Evolutionary conservation across 2,329 filamentous ascomycete species (phyloP).

Genomic region (Cordyceps militaris): DNA sequence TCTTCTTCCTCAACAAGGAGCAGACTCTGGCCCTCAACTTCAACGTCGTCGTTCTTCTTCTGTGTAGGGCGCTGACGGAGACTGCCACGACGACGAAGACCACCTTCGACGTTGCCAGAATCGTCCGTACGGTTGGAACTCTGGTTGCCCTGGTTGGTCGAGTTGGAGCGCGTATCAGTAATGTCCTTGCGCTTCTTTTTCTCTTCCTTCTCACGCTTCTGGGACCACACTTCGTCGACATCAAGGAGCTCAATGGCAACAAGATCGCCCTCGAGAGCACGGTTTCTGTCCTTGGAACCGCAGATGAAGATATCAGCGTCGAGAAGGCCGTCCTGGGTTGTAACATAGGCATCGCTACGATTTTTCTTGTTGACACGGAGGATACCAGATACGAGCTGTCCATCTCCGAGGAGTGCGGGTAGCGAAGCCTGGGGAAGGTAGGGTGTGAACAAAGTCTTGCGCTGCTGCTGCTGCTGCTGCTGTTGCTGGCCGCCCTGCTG

Average conservation of each 20-base stretch:
- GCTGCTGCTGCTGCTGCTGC: conserved; percentile 83
- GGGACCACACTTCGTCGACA: conserved; percentile 96
- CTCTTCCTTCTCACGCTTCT: conserved; percentile 98
- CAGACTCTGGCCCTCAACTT: conserved; percentile 95
- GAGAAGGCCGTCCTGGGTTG: conserved; percentile 75
- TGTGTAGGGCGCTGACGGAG: conserved; percentile 93
- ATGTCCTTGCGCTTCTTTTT: conserved; percentile 99
- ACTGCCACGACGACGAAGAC: conserved; percentile 87
- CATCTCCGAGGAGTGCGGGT: conserved; percentile 81
- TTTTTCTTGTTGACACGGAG: conserved; percentile 99
- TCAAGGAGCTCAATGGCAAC: conserved; percentile 95
- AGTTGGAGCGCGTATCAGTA: conserved; percentile 76
- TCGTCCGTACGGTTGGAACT: conserved; percentile 56
- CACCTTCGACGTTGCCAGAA: conserved; percentile 63
- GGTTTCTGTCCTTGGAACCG: conserved; percentile 96
- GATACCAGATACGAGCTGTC: conserved; percentile 91
- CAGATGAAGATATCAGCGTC: conserved; percentile 99
- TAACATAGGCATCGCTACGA: conserved; percentile 95
- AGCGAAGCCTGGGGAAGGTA: conserved; percentile 93
- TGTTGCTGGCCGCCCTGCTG: conserved; percentile 68
- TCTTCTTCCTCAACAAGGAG: conserved; percentile 97
- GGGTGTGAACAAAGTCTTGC: conserved; percentile 97
- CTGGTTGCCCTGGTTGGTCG: conserved; percentile 65
- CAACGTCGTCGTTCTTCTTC: conserved; percentile 99
- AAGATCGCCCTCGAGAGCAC: conserved; percentile 89